Evolutionary conservation across 306 rosid genomes (phyloP).

Genomic region (Canavalia ensiformis): DNA sequence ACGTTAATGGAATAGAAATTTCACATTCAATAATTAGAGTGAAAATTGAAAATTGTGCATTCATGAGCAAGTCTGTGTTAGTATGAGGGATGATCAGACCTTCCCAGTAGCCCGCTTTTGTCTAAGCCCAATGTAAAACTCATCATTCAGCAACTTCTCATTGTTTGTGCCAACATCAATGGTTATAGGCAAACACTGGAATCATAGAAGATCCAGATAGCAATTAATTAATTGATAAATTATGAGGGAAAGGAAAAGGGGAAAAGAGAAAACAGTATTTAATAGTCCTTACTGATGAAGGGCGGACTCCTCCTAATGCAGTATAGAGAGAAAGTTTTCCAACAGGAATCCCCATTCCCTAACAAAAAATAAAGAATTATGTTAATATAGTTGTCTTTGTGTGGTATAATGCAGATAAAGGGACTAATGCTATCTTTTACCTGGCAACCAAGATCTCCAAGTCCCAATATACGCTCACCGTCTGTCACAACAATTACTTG

Average conservation of each 20-base stretch:
- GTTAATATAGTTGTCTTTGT: slow-evolving; percentile 20
- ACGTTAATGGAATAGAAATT: slow-evolving; percentile 30
- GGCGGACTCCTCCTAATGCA: slow-evolving; percentile 95
- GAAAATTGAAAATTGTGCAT: slow-evolving; percentile 16
- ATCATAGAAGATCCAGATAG: slow-evolving; percentile 43
- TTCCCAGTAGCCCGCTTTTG: slow-evolving; percentile 92
- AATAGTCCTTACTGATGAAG: slow-evolving; percentile 79
- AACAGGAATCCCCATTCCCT: slow-evolving; percentile 99
- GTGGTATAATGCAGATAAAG: slow-evolving; percentile 33
- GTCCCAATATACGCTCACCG: slow-evolving; percentile 98
- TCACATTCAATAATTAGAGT: not conserved
- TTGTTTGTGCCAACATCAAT: slow-evolving; percentile 98
- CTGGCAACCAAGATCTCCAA: slow-evolving; percentile 99
- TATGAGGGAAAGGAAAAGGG: not conserved
- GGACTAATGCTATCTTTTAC: slow-evolving; percentile 50
- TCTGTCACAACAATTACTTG: slow-evolving; percentile 98
- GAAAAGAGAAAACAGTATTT: slow-evolving; percentile 13
- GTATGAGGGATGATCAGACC: slow-evolving; percentile 55
- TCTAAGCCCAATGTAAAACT: slow-evolving; percentile 86
- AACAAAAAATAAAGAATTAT: slow-evolving; percentile 32
- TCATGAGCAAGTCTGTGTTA: not conserved
- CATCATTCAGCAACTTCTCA: slow-evolving; percentile 84
- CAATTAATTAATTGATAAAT: slow-evolving; percentile 20
- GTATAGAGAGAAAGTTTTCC: slow-evolving; percentile 97
- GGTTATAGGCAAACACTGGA: slow-evolving; percentile 95